Evolutionary conservation across 495 filamentous ascomycete genomes (phyloP), one percentile per base, ranked within the genome.

Genomic region (Stereocaulon alpinum): DNA sequence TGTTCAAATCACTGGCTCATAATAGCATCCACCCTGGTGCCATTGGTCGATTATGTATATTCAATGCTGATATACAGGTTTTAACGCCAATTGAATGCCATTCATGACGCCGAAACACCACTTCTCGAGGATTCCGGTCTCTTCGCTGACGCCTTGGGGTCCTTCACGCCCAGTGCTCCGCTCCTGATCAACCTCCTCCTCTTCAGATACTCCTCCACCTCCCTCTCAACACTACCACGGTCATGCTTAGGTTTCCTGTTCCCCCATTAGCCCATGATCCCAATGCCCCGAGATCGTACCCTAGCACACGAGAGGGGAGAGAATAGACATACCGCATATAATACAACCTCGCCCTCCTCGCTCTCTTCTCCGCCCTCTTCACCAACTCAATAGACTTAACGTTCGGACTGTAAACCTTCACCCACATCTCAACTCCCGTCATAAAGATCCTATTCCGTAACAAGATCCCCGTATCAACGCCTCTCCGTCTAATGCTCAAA

Each of bases 401-500:
- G 70, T 87, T 88, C 61, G 91, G 91, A 63, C 79, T 85, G 75
- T 89, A 97, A 53, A 95, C 76, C 80, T 97, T 99, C 69, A 85
- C 88, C 81, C 89, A 96, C 89, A 96, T 91, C 82, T 99, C 93
- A n/a, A 96, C 90, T 49, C 89, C 88, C 6, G 93, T 81, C 56
- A 86, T 79, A 45, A 83, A 85, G 56, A 99, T 70, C 63, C 91
- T 82, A 66, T 90, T 91, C 29, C 93, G 79, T 55, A 99, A 76
- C 61, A 96, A 71, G 45, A 97, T 81, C 1, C 84, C 86, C 6
- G 89, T 92, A 70, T 99, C 93, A 27, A 94, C 78, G 61, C 91
- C 91, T 6, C 82, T 80, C 40, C 91, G 77, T 30, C 90, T 84
- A 68, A 97, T 92, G 64, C 84, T 86, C 65, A 99, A 70, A 62